Evolutionary conservation across 75 land plant species (phyloP).

Genomic region (Azolla pinnata): DNA sequence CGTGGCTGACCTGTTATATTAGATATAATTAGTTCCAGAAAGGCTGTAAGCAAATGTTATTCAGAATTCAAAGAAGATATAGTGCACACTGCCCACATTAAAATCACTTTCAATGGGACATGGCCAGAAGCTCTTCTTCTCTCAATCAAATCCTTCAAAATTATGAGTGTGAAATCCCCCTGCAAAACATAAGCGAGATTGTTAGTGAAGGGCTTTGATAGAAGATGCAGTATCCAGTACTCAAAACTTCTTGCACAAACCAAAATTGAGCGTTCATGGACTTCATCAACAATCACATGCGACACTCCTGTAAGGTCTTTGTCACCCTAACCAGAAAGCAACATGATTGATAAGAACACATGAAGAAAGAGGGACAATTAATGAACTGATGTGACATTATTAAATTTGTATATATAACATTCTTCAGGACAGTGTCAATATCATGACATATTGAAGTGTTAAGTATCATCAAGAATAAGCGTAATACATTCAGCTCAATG

Average conservation of each 20-base stretch:
- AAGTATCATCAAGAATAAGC: too few species aligned
- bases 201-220: too few species aligned
- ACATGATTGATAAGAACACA: neutral
- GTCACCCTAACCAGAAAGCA: conserved; percentile 43
- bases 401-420: too few species aligned
- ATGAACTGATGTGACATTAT: too few species aligned
- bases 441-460: too few species aligned
- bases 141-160: conserved; percentile 63
- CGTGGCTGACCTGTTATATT: conserved; percentile 73
- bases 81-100: conserved; percentile 37
- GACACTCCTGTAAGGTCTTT: conserved; percentile 48
- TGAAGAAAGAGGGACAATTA: neutral
- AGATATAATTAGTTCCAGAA: too few species aligned
- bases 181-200: conserved; percentile 12
- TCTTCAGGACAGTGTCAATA: too few species aligned
- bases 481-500: too few species aligned
- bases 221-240: neutral
- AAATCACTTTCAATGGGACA: conserved; percentile 62
- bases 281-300: conserved; percentile 90
- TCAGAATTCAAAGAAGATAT: neutral
- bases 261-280: conserved; percentile 90
- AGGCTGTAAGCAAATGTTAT: too few species aligned
- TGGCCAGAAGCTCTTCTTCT: conserved; percentile 32
- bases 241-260: conserved; percentile 23
- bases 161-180: conserved; percentile 84